Conservation (phyloP, 106 monocot genomes). For the Dendrobium catenatum region DNA sequence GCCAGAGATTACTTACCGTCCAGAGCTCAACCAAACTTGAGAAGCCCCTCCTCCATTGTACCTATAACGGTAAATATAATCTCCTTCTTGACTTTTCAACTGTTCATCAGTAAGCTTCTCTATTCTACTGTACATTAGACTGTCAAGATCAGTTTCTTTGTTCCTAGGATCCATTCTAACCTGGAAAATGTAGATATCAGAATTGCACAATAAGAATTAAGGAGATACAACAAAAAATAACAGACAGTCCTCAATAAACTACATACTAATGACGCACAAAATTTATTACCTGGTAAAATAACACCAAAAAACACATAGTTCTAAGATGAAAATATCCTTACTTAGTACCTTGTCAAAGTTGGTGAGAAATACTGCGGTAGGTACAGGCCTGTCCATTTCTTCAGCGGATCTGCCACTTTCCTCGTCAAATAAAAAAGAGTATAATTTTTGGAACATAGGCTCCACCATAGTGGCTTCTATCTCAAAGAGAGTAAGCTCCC, state of each 20-base stretch:
- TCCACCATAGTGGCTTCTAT: conserved; percentile 73
- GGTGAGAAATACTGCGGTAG: conserved; percentile 64
- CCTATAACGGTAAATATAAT: conserved; percentile 67
- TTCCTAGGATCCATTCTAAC: conserved; percentile 80
- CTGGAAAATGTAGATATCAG: conserved; percentile 19
- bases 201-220: background rate
- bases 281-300: background rate
- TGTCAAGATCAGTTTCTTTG: conserved; percentile 52
- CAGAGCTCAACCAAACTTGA: conserved; percentile 83
- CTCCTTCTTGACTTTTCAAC: conserved; percentile 56
- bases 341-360: conserved; percentile 76
- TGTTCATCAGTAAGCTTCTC: conserved; percentile 57
- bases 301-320: background rate
- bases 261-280: background rate
- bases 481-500: conserved; percentile 75
- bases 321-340: background rate
- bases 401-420: conserved; percentile 47
- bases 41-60: conserved; percentile 77
- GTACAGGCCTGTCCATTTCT: conserved; percentile 64
- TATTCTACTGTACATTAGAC: conserved; percentile 47
- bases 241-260: background rate
- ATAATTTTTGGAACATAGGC: conserved; percentile 49
- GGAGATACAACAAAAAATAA: background rate
- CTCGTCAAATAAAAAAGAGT: conserved; percentile 62
- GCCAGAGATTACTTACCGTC: conserved; percentile 33